A percentile compares a stretch with the other conserved stretches of the same genome.
Conservation (phyloP, 176 grass and related monocot genomes). For the Saccharum spontaneum region DNA sequence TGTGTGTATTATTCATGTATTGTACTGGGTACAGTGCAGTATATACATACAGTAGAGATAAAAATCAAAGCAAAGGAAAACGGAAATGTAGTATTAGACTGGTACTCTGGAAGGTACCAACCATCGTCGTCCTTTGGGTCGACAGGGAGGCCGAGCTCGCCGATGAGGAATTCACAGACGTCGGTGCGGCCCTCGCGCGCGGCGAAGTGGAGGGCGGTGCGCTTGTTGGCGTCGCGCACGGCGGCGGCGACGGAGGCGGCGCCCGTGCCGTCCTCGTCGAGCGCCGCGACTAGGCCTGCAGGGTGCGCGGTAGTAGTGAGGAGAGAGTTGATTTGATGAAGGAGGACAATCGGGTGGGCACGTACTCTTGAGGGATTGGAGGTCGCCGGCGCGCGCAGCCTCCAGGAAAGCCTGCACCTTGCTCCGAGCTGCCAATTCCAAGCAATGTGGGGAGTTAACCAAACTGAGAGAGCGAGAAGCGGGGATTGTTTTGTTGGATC, state of each 20-base stretch:
- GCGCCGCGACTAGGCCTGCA: conserved; percentile 55
- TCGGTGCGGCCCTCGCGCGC: conserved; percentile 67
- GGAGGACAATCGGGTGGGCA: background rate
- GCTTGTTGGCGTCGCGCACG: conserved; percentile 75
- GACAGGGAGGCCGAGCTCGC: conserved; percentile 70
- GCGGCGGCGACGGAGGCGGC: conserved; percentile 53
- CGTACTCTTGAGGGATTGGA: conserved; percentile 66
- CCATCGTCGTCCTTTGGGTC: conserved; percentile 85
- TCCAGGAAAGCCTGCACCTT: conserved; percentile 91
- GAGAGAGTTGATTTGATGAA: background rate
- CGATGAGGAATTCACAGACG: conserved; percentile 74
- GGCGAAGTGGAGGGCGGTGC: conserved; percentile 87
- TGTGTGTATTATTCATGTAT: too few relatives aligned
- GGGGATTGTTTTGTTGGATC: background rate
- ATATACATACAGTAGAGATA: background rate
- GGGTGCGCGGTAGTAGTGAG: too few relatives aligned
- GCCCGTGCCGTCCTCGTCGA: conserved; percentile 83
- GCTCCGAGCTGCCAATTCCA: conserved; percentile 48
- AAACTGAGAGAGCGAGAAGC: background rate
- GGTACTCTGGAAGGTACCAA: background rate
- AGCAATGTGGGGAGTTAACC: background rate
- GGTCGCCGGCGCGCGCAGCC: conserved; percentile 69
- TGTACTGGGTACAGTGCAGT: background rate
- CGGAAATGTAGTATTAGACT: too few relatives aligned
- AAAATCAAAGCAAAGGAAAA: background rate